These are phyloP conservation scores for Cyanidioschyzon merolae DNA, from an alignment of 23 red algal species.

Conservation along the genomic window DNA sequence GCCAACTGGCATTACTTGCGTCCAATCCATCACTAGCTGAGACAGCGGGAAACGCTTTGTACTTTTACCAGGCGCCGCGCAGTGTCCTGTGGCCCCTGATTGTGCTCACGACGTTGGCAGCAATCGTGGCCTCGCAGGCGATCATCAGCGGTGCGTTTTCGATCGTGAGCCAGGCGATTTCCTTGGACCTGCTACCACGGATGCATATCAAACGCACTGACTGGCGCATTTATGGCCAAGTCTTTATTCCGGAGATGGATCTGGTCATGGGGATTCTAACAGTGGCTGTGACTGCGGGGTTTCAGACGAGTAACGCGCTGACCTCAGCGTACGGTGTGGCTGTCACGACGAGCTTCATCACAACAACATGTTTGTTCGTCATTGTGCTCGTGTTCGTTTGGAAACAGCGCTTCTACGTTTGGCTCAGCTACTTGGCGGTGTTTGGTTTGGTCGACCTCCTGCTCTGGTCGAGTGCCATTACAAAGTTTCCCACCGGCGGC, in stretches of 20 bases:
- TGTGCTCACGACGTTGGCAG: constrained; percentile 9
- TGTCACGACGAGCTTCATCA: constrained; percentile 17
- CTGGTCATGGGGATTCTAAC: constrained; percentile 15
- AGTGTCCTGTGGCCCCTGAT: constrained; percentile 13
- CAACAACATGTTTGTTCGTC: background rate
- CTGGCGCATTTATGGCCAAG: constrained; percentile 13
- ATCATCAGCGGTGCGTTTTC: constrained; percentile 20
- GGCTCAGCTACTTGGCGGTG: background rate
- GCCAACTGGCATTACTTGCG: constrained; percentile 3
- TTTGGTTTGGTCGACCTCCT: constrained; percentile 10
- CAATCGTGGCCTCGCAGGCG: constrained; percentile 24
- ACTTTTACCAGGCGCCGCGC: constrained; percentile 16
- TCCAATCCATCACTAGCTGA: background rate
- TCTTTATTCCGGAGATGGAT: background rate
- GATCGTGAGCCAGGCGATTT: constrained; percentile 15
- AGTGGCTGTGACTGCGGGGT: constrained; percentile 13
- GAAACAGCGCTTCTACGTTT: background rate
- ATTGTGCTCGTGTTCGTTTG: background rate
- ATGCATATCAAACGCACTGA: constrained; percentile 19
- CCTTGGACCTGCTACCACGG: constrained; percentile 12
- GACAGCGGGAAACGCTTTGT: background rate
- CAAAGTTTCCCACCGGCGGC: constrained; percentile 19
- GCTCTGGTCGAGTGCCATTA: constrained; percentile 15
- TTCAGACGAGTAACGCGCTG: constrained; percentile 9
- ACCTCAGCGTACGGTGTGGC: constrained; percentile 17